Evolutionary conservation across 495 filamentous ascomycete genomes (phyloP), one percentile per base, ranked within the genome.

Genomic region (Aspergillus avenaceus): DNA sequence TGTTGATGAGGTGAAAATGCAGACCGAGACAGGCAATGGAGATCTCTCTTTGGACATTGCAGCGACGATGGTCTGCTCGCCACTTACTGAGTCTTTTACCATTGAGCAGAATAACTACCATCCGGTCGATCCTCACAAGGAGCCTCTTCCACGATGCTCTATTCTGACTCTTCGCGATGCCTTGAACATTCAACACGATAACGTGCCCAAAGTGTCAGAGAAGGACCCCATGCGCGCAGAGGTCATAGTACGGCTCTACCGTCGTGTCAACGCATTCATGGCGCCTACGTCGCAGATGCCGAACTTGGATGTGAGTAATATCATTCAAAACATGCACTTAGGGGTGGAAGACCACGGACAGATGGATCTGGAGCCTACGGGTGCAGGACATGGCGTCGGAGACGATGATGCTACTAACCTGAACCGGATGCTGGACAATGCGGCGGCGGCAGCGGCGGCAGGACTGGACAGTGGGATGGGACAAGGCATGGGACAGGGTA

Each of bases 11-110:
- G 63, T 91, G 11, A 85, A 83, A 44, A 65, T 74, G 13, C 75
- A 83, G 56, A 69, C 59, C 22, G 63, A 75, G 53, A 53, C 64
- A 2, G 78, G 79, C 19, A 82, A 77, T 53, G 80, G 78, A 12
- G 75, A 81, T 45, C 64, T 86, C 2, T 83, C 84, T 0, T 78
- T 95, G 38, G 91, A 97, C 59, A 75, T 95, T 26, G 84, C 81
- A 2, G 78, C 80, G 0, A 78, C 84, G 5, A 72, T 97, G 36
- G 76, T 95, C 53, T 88, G 85, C 62, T 81, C 89, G 1, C 88
- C 84, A 0, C 79, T 83, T 45, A 70, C 72, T 0, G 74, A 77
- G 28, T 71, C 67, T 7, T 74, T 72, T 52, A 63, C 71, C 29
- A 61, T 69, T 12, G 73, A 76, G 55, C 72, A 73, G 47, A 70